Percentiles rank a stretch among this genome's conserved stretches.
Conservation (phyloP, 208 protist species). For the Acanthamoeba castellanii region DNA sequence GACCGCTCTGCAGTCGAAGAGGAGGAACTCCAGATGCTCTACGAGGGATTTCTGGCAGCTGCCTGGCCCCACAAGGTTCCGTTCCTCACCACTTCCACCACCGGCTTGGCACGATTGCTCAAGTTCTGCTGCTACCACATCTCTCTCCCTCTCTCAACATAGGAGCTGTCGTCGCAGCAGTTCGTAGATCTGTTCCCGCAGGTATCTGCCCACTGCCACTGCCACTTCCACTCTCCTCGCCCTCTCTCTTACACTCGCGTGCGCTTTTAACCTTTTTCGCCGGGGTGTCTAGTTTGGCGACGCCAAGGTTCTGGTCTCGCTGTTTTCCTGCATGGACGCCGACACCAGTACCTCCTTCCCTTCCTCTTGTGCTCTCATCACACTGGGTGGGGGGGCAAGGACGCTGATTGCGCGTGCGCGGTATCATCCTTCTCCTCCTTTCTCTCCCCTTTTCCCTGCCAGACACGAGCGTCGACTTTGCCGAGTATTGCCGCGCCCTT, state of each 20-base stretch:
- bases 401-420: no score
- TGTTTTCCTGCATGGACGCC: background rate
- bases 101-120: no score
- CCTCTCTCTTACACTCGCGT: background rate
- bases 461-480: constrained; percentile 1
- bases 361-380: background rate
- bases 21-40: constrained; percentile 19
- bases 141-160: background rate
- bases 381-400: no score
- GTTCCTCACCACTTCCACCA: background rate
- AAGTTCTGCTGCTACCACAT: background rate
- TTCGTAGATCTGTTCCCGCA: constrained; percentile 5
- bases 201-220: background rate
- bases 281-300: background rate
- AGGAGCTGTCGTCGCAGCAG: background rate
- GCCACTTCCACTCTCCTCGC: background rate
- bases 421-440: background rate
- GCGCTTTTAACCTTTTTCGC: background rate
- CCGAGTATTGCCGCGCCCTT: background rate
- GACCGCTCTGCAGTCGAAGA: background rate
- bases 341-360: background rate
- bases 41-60: background rate
- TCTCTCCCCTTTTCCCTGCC: background rate
- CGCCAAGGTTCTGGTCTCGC: constrained; percentile 1
- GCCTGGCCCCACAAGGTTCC: constrained; percentile 1